phyloP scores from a whole-genome alignment of 139 green algal species.

The Chlorella sp. region DNA sequence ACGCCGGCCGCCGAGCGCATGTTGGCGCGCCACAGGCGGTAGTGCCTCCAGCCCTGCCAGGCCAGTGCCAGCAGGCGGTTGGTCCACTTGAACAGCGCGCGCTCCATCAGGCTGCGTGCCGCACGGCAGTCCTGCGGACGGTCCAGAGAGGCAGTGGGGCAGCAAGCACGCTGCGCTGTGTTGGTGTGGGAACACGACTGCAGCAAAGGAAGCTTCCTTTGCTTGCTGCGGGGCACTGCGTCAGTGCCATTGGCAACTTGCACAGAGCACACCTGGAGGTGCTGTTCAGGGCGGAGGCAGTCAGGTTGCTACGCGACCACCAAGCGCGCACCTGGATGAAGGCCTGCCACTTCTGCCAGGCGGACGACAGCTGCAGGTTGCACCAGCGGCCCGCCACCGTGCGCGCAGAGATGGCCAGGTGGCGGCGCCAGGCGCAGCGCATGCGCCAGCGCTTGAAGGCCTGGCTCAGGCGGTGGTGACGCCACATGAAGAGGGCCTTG shows the following conservation, averaged over 20 bases:
- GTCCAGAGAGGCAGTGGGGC: no score
- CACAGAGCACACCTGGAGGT: no score
- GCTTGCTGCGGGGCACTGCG: no score
- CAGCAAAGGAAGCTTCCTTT: no score
- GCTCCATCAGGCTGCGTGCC: no score
- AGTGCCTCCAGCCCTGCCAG: constrained; percentile 2
- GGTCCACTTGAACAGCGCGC: background rate
- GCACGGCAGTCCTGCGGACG: no score
- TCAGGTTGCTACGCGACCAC: no score
- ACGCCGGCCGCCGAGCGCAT: background rate
- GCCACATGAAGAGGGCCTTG: constrained; percentile 19
- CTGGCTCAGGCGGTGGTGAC: constrained; percentile 15
- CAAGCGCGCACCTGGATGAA: background rate
- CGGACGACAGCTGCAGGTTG: constrained; percentile 4
- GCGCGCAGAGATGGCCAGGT: background rate
- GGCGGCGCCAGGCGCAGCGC: background rate
- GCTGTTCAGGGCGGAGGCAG: no score
- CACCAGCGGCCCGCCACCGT: constrained; percentile 21
- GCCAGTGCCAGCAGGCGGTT: constrained; percentile 6
- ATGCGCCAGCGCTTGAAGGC: background rate
- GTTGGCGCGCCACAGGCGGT: background rate
- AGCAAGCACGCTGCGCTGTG: no score
- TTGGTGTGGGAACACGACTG: no score
- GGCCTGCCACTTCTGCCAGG: constrained; percentile 6
- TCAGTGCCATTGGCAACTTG: no score